A percentile compares a stretch with the other conserved stretches of the same genome.
These are phyloP conservation scores for Camelina sativa DNA, from an alignment of 345 rosid genomes.

Conservation along the genomic window DNA sequence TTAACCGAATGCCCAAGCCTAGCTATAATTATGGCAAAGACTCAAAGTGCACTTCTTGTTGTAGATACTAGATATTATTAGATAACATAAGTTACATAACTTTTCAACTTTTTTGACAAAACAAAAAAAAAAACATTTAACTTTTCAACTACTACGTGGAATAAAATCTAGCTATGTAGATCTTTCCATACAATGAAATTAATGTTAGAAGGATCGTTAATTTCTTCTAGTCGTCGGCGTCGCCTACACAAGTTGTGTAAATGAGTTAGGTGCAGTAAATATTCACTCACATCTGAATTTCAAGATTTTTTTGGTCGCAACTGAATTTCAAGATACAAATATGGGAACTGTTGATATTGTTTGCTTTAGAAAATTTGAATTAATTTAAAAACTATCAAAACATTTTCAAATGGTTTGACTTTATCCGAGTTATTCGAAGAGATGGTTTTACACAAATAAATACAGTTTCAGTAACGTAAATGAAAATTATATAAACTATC, in stretches of 20 bases:
- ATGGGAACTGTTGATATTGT: not conserved
- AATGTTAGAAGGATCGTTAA: too few relatives aligned
- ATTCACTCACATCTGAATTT: conserved; percentile 13
- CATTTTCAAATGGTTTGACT: conserved; percentile 6
- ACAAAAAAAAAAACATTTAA: too few relatives aligned
- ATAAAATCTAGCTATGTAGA: conserved; percentile 2
- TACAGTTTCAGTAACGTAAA: not conserved
- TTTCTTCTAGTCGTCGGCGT: not conserved
- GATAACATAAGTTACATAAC: too few relatives aligned
- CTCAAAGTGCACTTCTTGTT: too few relatives aligned
- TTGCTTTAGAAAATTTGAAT: not conserved
- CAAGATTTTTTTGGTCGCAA: conserved; percentile 3
- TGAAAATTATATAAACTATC: not conserved
- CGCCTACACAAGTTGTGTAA: not conserved
- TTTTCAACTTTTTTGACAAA: too few relatives aligned
- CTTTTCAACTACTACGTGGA: too few relatives aligned
- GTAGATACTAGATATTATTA: too few relatives aligned
- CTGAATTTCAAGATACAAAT: conserved; percentile 14
- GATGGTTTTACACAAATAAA: not conserved
- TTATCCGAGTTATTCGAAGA: conserved; percentile 27
- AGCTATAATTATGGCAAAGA: too few relatives aligned
- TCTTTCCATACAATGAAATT: too few relatives aligned
- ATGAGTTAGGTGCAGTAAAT: conserved; percentile 1
- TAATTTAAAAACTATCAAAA: too few relatives aligned
- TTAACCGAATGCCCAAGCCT: too few relatives aligned